phyloP scores from a whole-genome alignment of 768 basidiomycete species.

The Phaeolepiota aurea region DNA sequence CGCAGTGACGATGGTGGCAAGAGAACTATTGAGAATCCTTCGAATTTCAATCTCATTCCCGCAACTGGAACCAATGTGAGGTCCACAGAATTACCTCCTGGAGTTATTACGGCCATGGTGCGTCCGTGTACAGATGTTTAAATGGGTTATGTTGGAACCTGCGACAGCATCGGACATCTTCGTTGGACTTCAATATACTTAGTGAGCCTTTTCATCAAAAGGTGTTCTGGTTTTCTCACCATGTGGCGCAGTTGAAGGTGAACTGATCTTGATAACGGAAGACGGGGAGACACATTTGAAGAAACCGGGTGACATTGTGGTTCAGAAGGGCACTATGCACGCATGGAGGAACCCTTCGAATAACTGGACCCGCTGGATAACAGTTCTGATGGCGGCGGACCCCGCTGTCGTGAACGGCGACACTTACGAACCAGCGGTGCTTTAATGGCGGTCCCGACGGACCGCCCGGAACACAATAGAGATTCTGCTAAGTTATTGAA shows the following conservation, averaged over 20 bases:
- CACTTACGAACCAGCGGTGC: slow-evolving; percentile 23
- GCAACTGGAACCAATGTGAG: slow-evolving; percentile 38
- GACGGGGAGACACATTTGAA: slow-evolving; percentile 49
- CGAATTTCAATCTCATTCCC: slow-evolving; percentile 34
- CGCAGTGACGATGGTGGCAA: slow-evolving; percentile 42
- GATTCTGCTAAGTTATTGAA: slow-evolving; percentile 36
- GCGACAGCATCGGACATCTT: slow-evolving; percentile 38
- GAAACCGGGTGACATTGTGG: slow-evolving; percentile 46
- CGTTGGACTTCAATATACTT: slow-evolving; percentile 55
- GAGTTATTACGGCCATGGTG: slow-evolving; percentile 41
- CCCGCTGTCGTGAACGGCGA: slow-evolving; percentile 40
- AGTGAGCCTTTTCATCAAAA: slow-evolving; percentile 21
- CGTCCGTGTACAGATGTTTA: slow-evolving; percentile 7
- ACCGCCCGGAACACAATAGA: not conserved
- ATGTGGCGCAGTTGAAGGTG: slow-evolving; percentile 36
- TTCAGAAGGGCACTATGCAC: slow-evolving; percentile 53
- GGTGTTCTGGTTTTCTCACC: slow-evolving; percentile 4
- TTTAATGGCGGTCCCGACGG: slow-evolving; percentile 2
- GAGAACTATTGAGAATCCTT: slow-evolving; percentile 26
- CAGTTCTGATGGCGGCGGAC: slow-evolving; percentile 45
- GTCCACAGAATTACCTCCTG: slow-evolving; percentile 49
- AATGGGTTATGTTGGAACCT: not conserved
- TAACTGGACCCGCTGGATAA: slow-evolving; percentile 43
- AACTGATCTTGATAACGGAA: slow-evolving; percentile 46
- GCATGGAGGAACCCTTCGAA: slow-evolving; percentile 53